phyloP scores from a whole-genome alignment of 192 early-diverging fungal species.

The Coemansia sp. region DNA sequence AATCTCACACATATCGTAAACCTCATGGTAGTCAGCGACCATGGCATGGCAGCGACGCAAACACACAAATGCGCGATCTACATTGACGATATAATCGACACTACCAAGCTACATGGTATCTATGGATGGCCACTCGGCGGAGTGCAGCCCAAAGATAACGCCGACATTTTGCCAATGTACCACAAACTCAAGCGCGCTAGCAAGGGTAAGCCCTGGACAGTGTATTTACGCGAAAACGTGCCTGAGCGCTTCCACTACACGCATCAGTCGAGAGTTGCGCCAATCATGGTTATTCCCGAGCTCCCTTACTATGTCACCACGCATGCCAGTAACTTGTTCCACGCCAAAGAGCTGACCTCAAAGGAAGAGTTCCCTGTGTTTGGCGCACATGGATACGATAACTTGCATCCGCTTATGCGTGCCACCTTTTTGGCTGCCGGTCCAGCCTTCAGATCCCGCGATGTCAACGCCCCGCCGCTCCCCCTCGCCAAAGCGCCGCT shows the following conservation, averaged over 20 bases:
- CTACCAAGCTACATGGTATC: constrained; percentile 56
- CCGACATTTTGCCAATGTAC: constrained; percentile 60
- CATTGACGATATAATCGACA: constrained; percentile 73
- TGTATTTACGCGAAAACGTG: constrained; percentile 74
- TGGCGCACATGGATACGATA: constrained; percentile 89
- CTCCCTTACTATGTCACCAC: constrained; percentile 64
- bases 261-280: constrained; percentile 68
- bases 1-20: constrained; percentile 69
- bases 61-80: constrained; percentile 65
- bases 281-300: constrained; percentile 73
- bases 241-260: constrained; percentile 76
- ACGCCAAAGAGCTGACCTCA: constrained; percentile 2
- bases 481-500: neutral
- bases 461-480: constrained; percentile 3
- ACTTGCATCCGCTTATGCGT: constrained; percentile 74
- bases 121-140: constrained; percentile 67
- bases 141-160: constrained; percentile 59
- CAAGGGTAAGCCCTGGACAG: constrained; percentile 57
- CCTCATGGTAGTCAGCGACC: constrained; percentile 76
- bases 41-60: constrained; percentile 73
- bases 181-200: constrained; percentile 54
- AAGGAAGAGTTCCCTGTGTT: constrained; percentile 27
- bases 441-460: constrained; percentile 59
- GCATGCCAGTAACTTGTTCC: constrained; percentile 18
- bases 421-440: constrained; percentile 84